Conservation (phyloP, 2,329 filamentous ascomycete genomes). For the Monosporascus sp. region DNA sequence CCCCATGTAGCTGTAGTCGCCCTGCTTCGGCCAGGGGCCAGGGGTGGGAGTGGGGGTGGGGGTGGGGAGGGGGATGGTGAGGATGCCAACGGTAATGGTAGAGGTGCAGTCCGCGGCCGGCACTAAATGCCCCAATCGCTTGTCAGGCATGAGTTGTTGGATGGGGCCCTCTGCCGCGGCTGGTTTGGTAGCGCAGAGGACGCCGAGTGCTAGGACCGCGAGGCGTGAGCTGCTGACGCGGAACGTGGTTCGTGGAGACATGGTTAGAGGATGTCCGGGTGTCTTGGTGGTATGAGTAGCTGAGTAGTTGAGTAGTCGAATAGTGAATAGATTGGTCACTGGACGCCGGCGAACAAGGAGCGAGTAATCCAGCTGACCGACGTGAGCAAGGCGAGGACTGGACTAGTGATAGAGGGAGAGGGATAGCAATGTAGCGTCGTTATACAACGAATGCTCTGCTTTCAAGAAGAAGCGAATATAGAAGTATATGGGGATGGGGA, state of each 20-base stretch:
- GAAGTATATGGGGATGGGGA: neutral
- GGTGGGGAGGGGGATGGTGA: neutral
- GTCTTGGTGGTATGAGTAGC: no score
- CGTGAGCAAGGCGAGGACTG: neutral
- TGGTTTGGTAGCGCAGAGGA: no score
- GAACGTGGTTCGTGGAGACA: no score
- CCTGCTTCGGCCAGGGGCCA: neutral
- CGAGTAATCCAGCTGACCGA: neutral
- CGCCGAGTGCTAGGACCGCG: no score
- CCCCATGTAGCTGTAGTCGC: constrained; percentile 46
- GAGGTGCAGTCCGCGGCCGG: neutral
- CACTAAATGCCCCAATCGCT: no score
- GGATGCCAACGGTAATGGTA: neutral
- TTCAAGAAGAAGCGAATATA: neutral
- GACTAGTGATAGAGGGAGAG: neutral
- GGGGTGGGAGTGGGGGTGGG: neutral
- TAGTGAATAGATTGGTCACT: no score
- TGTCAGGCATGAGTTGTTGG: no score
- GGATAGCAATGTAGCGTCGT: neutral
- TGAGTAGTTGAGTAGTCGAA: no score
- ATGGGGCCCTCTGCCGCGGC: no score
- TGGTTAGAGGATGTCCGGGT: no score
- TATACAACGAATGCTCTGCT: neutral
- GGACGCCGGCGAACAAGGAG: no score
- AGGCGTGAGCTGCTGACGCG: no score